phyloP scores from a whole-genome alignment of 495 filamentous ascomycete genomes.

The Hyaloscypha bicolor region DNA sequence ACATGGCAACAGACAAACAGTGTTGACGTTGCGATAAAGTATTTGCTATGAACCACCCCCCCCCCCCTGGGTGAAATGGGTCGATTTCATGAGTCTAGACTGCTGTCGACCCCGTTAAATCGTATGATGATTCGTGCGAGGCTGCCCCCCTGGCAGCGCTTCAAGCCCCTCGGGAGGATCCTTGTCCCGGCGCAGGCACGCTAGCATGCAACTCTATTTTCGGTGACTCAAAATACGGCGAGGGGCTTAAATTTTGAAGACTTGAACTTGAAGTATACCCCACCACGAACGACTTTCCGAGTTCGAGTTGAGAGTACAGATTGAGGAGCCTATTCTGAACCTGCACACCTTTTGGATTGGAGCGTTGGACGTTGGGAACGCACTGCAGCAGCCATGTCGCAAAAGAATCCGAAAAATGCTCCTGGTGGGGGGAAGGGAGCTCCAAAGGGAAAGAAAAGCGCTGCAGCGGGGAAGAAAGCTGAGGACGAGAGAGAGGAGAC shows the following conservation, averaged over 20 bases:
- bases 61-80: neutral
- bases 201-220: neutral
- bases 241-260: neutral
- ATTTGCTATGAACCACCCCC: slow-evolving; percentile 1
- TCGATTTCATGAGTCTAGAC: slow-evolving; percentile 11
- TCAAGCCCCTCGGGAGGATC: neutral
- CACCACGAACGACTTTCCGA: neutral
- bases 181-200: neutral
- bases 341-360: neutral
- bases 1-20: neutral
- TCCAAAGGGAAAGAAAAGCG: slow-evolving; percentile 44
- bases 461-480: slow-evolving; percentile 59
- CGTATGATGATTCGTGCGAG: neutral
- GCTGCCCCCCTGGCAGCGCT: neutral
- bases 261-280: neutral
- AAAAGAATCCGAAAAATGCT: slow-evolving; percentile 25
- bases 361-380: neutral
- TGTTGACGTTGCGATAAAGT: slow-evolving; percentile 32
- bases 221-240: neutral
- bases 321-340: neutral
- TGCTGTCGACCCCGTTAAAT: slow-evolving; percentile 7
- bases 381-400: slow-evolving; percentile 7
- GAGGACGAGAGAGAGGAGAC: slow-evolving; percentile 78
- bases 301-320: neutral
- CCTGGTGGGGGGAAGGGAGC: slow-evolving; percentile 26